These are phyloP conservation scores for Prunus armeniaca DNA, from an alignment of 306 rosid species.

Conservation along the genomic window DNA sequence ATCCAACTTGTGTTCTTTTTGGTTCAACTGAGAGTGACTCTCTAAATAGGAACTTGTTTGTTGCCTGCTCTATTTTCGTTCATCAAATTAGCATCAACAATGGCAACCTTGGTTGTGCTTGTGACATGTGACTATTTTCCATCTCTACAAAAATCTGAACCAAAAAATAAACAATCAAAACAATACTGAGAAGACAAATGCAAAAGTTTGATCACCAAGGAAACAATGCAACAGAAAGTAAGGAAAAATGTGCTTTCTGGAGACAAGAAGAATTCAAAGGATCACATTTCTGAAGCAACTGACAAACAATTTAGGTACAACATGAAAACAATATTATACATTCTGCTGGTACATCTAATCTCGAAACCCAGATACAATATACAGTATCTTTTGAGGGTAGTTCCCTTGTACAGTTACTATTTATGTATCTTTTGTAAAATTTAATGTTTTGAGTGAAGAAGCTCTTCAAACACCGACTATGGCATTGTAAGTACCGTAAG, in stretches of 20 bases:
- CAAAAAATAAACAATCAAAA: neutral
- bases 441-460: neutral
- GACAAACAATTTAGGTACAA: neutral
- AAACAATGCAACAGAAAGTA: too few relatives aligned
- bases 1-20: too few relatives aligned
- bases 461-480: slow-evolving; percentile 50
- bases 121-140: too few relatives aligned
- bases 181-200: neutral
- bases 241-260: neutral
- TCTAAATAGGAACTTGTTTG: too few relatives aligned
- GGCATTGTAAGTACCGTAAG: slow-evolving; percentile 72
- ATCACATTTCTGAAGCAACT: neutral
- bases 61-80: too few relatives aligned
- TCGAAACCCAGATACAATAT: neutral
- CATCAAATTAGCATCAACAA: too few relatives aligned
- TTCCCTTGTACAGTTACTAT: neutral
- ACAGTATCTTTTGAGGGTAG: neutral
- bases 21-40: neutral
- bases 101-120: too few relatives aligned
- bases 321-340: neutral
- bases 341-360: neutral
- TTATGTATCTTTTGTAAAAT: neutral
- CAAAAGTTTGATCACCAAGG: too few relatives aligned
- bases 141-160: too few relatives aligned
- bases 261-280: neutral